These are phyloP conservation scores for Inga laurina DNA, from an alignment of 306 rosid genomes.

Conservation along the genomic window DNA sequence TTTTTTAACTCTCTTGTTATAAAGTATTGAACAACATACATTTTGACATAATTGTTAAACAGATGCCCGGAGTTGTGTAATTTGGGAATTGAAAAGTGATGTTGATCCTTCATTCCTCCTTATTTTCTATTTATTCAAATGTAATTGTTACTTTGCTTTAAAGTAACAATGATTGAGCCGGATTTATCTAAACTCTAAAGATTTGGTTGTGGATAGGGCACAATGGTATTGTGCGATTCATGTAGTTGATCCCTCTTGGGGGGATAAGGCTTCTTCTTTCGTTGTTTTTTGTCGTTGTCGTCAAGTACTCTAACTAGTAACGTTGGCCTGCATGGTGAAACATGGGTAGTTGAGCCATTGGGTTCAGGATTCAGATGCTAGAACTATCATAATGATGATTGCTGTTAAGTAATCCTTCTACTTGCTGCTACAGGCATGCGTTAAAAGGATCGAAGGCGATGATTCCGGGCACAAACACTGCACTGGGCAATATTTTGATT, in stretches of 20 bases:
- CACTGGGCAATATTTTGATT: conserved; percentile 97
- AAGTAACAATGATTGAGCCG: neutral
- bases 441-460: conserved; percentile 83
- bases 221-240: no score
- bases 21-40: neutral
- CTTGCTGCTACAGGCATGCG: conserved; percentile 64
- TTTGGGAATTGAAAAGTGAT: neutral
- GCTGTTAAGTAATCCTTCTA: conserved; percentile 19
- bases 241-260: no score
- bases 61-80: conserved; percentile 8
- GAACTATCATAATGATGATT: neutral
- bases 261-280: no score
- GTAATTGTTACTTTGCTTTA: conserved; percentile 3
- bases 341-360: neutral
- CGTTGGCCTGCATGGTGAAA: neutral
- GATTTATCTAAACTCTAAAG: no score
- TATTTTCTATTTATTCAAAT: neutral
- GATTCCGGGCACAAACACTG: conserved; percentile 90
- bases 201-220: no score
- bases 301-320: neutral
- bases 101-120: neutral
- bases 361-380: neutral
- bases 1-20: neutral
- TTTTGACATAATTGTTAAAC: conserved; percentile 13
- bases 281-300: no score